Percentiles rank a stretch among this genome's conserved stretches.
These are phyloP conservation scores for Coniophora puteana DNA, from an alignment of 1,284 basidiomycete species.

Conservation along the genomic window DNA sequence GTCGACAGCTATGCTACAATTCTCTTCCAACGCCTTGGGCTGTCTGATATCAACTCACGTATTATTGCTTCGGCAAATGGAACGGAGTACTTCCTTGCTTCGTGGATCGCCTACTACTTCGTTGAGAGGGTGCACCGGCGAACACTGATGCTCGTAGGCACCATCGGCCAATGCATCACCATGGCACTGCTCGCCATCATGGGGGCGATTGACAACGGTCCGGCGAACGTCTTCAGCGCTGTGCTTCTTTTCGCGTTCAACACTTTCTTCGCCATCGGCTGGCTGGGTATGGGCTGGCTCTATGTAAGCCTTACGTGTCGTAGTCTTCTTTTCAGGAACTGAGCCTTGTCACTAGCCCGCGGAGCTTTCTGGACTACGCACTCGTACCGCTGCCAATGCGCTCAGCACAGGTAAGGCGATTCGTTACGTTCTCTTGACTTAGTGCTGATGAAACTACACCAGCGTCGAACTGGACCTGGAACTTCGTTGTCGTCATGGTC, in stretches of 20 bases:
- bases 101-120: constrained; percentile 26
- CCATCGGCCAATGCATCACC: constrained; percentile 31
- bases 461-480: constrained; percentile 60
- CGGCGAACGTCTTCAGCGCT: constrained; percentile 49
- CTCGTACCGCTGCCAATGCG: constrained; percentile 67
- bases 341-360: constrained; percentile 40
- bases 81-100: constrained; percentile 44
- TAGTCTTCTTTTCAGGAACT: neutral
- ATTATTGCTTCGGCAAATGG: constrained; percentile 69
- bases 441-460: constrained; percentile 7
- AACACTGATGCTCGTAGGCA: constrained; percentile 34
- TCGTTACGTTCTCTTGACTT: neutral
- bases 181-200: constrained; percentile 32
- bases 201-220: constrained; percentile 21
- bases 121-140: constrained; percentile 34
- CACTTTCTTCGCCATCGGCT: constrained; percentile 28
- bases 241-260: constrained; percentile 29
- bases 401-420: constrained; percentile 41
- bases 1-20: constrained; percentile 31
- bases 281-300: constrained; percentile 61
- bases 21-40: constrained; percentile 56
- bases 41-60: constrained; percentile 57
- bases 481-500: constrained; percentile 65
- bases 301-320: constrained; percentile 39
- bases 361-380: constrained; percentile 60